Percentiles rank a stretch among this genome's conserved stretches.
These are phyloP conservation scores for Pseudofabraea citricarpa DNA, from an alignment of 2,329 filamentous ascomycete species.

Conservation along the genomic window DNA sequence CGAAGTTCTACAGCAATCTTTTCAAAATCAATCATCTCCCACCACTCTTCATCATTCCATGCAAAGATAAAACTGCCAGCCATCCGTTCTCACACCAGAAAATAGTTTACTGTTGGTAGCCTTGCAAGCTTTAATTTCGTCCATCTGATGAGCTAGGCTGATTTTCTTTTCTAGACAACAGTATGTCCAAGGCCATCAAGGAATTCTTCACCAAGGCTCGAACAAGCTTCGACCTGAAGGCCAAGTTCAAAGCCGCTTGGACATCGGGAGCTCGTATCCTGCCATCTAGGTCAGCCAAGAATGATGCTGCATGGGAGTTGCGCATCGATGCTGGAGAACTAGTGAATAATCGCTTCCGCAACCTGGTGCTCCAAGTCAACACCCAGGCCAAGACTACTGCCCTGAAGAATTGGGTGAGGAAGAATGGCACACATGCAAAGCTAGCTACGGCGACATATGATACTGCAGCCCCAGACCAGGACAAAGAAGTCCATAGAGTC, in stretches of 20 bases:
- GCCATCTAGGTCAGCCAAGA: neutral
- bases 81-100: neutral
- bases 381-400: neutral
- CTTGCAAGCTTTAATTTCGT: neutral
- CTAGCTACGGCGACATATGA: slow-evolving; percentile 1
- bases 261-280: neutral
- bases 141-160: neutral
- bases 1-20: neutral
- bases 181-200: slow-evolving; percentile 1
- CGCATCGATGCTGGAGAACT: slow-evolving; percentile 2
- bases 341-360: neutral
- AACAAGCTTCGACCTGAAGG: neutral
- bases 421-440: slow-evolving; percentile 2
- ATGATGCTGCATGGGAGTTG: neutral
- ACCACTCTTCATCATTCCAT: neutral
- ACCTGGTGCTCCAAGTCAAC: slow-evolving; percentile 3
- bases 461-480: slow-evolving; percentile 1
- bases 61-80: neutral
- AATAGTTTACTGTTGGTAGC: neutral
- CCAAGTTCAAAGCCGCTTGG: neutral
- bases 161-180: slow-evolving; percentile 15
- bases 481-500: neutral
- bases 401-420: slow-evolving; percentile 1
- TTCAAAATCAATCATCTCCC: neutral
- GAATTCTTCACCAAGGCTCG: neutral